Base-by-base conservation (phyloP, 345 rosid species). In the Laguncularia racemosa region DNA sequence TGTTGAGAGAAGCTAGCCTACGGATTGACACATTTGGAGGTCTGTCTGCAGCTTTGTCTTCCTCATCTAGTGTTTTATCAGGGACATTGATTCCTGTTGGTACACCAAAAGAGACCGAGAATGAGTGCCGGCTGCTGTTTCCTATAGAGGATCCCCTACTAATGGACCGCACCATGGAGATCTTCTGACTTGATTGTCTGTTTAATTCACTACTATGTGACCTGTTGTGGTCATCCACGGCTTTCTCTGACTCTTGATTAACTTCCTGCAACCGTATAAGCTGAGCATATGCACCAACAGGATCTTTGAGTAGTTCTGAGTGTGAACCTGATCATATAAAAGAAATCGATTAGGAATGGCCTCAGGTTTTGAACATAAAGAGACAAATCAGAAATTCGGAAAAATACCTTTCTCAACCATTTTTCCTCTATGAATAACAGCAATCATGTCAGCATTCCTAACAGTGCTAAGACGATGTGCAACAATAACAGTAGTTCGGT, bases 271-370 rank as follows among this genome's bases (percentile, higher is more conserved):
- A 66, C 16, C 75, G 84, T 55, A 86, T 75, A 18, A 88, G 92
- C 67, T 91, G 95, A 60, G 96, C 76, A 62, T 85, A 91, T 5
- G 96, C 92, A 69, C 98, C 92, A 19, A 79, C 84, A 3, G 92
- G 85, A 73, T 91, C 92, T 69, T 48, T 20, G 18, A 84, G 57
- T 44, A 88, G 78, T 64, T 88, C 85, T 3, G 73, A 71, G 59
- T 91, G 98, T 23, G 90, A 76, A 14, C 91, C 89, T 85, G 70
- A 44, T 56, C 60, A 57, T 23, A 23, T 55, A 40, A 47, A 56
- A 13, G 44, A 33, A 33, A 33, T 33, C 11, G 9, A 33, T 21
- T 9, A 44, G 33, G 4, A 20, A 8, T 10, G 61, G 49, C 3
- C 13, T 8, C 14, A 58, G 6, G 14, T 18, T 17, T 17, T 33